Conservation (phyloP, 257 asterid genomes). For the Nyctanthes arbortristis region DNA sequence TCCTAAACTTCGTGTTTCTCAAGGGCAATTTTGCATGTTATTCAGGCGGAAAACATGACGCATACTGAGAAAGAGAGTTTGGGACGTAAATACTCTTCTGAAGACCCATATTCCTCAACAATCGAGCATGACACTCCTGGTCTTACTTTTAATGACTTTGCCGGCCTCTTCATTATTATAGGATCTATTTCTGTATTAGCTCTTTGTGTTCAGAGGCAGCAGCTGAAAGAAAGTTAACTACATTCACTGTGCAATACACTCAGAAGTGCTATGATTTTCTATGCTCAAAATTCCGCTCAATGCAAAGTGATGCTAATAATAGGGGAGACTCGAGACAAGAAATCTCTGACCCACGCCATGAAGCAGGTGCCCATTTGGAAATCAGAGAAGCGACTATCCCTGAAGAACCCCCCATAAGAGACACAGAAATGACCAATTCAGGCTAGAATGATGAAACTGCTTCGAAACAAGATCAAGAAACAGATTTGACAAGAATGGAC, state of each 20-base stretch:
- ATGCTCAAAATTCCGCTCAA: too few relatives aligned
- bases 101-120: conserved; percentile 11
- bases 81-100: conserved; percentile 22
- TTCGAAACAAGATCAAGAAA: too few relatives aligned
- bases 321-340: too few relatives aligned
- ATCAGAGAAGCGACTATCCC: too few relatives aligned
- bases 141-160: conserved; percentile 27
- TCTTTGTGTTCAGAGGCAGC: conserved; percentile 18
- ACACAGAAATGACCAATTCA: too few relatives aligned
- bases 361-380: too few relatives aligned
- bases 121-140: conserved; percentile 26
- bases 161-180: conserved; percentile 42
- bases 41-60: conserved; percentile 31
- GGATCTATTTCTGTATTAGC: conserved; percentile 25
- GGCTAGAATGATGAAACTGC: too few relatives aligned
- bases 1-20: conserved; percentile 44
- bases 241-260: background rate
- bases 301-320: too few relatives aligned
- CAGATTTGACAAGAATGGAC: too few relatives aligned
- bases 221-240: background rate
- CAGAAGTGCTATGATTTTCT: too few relatives aligned
- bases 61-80: conserved; percentile 32
- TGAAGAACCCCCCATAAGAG: too few relatives aligned
- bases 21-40: conserved; percentile 44
- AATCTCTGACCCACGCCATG: too few relatives aligned